Evolutionary conservation across 2,329 filamentous ascomycete species (phyloP), one percentile per base, ranked within the genome.

Genomic region (Trichoderma lentiforme): DNA sequence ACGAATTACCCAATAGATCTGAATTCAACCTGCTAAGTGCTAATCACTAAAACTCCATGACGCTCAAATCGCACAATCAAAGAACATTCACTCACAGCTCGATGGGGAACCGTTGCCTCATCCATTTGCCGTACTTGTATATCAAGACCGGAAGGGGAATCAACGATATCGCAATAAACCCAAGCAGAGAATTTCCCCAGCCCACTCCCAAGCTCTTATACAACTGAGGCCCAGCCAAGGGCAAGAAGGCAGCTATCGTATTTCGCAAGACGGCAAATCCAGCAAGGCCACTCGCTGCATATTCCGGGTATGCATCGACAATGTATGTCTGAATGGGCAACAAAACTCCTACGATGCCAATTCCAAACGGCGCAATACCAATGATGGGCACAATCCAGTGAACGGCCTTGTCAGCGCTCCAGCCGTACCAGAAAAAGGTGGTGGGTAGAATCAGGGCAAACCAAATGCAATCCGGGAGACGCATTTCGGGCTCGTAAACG

Each of bases 201-300:
- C 86, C 85, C 9, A 92, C 85, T 0, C 91, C 90, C 12, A 93
- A 76, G 28, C 85, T 86, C 64, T 86, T 83, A 76, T 91, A 91
- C 84, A 93, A 86, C 14, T 89, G 85, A 0, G 80, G 82, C 1
- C 91, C 91, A 72, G 92, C 90, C 0, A 93, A 83, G 0, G 91
- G 92, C 78, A 94, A 92, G 0, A 87, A 90, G 1, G 89, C 90
- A 21, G 90, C 92, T 74, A 93, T 90, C 3, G 89, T 80, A 2
- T 88, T 91, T 68, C 79, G 77, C 71, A 81, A 71, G 57, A 80
- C 77, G 5, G 78, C 76, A 24, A 78, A 80, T 3, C 77, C 79
- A 8, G 79, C 79, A 34, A 69, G 66, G 11, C 66, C 66, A 7
- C 66, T 69, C 6, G 66, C 66, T 15, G 66, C 66, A 14, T 34